Evolutionary conservation across 1,139 yeast species (phyloP).

Genomic region (Pneumocystis murina): DNA sequence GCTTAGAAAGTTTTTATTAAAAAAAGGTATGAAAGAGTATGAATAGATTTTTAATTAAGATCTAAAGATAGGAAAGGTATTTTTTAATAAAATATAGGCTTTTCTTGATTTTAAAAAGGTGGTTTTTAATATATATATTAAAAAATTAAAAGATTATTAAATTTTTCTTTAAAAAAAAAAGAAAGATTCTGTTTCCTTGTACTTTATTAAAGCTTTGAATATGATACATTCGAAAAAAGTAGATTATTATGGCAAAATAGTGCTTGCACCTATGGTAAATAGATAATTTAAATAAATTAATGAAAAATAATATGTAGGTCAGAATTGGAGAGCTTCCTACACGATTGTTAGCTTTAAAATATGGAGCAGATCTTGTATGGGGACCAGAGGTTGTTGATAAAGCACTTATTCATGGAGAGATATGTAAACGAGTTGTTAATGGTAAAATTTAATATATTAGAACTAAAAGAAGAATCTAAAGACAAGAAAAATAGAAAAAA

Average conservation of each 20-base stretch:
- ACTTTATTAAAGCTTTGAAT: too few relatives aligned
- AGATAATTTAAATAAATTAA: background rate
- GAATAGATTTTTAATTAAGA: background rate
- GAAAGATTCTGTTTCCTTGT: too few relatives aligned
- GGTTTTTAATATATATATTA: too few relatives aligned
- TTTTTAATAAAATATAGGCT: too few relatives aligned
- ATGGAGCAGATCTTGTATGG: constrained; percentile 95
- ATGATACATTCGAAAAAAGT: constrained; percentile 22
- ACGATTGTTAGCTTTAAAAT: constrained; percentile 55
- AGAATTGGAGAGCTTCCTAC: constrained; percentile 89
- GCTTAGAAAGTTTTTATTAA: background rate
- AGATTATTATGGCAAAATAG: constrained; percentile 54
- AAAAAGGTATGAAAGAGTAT: background rate
- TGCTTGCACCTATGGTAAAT: constrained; percentile 72
- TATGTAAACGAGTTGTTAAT: constrained; percentile 51
- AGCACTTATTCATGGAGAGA: constrained; percentile 37
- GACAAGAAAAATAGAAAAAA: constrained; percentile 16
- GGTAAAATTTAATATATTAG: constrained; percentile 6
- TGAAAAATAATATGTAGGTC: constrained; percentile 27
- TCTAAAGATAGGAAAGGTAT: too few relatives aligned
- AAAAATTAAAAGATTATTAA: too few relatives aligned
- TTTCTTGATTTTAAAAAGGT: too few relatives aligned
- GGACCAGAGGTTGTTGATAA: constrained; percentile 86
- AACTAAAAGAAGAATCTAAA: background rate
- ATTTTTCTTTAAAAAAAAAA: too few relatives aligned